Base-by-base conservation (phyloP, 2,329 filamentous ascomycete species). In the Blumeria graminis region DNA sequence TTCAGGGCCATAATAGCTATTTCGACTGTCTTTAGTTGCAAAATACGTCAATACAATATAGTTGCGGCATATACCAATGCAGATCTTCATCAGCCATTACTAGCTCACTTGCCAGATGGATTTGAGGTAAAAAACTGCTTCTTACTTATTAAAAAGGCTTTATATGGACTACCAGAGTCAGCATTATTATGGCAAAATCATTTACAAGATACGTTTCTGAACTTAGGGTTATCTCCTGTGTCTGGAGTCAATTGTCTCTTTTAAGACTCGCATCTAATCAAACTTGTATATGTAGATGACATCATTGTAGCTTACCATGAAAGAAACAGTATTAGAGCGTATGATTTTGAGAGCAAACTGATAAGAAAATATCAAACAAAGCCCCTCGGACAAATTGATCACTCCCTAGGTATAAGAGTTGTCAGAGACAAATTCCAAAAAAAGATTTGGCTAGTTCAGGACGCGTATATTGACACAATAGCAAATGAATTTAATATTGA, bases 281-380 rank as follows among this genome's bases (percentile, higher is more conserved):
- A 36, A 10, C 7, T 48, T 7, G 46, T 56, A 1, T 56, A 56
- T 36, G 55, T 56, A 38, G 55, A 56, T 33, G 55, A 56, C 48
- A 56, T 56, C 13, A 56, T 50, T 36, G 28, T 32, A 9, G 14
- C 28, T 18, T 32, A 55, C 14, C 41, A 48, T 16, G 32, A 48
- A 36, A 45, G 34, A 48, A 34, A 56, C 7, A 28, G 28, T 14
- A 13, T 39, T 3, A 18, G 22, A 6, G 41, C 6, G 14, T 18
- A 36, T 46, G 5, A 35, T 22, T 36, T 56, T 39, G 55, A 56
- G 36, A 16, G 50, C 46, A 48, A 56, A 28, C n/a, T 48, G 14
- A 48, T 56, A 5, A 11, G 7, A 32, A 48, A 36, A 22, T 48
- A 56, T 56, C n/a, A 56, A n/a, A 35, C 13, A 1, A 48, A 39